Conservation (phyloP, 2,329 filamentous ascomycete genomes). For the Diaporthe australafricana region DNA sequence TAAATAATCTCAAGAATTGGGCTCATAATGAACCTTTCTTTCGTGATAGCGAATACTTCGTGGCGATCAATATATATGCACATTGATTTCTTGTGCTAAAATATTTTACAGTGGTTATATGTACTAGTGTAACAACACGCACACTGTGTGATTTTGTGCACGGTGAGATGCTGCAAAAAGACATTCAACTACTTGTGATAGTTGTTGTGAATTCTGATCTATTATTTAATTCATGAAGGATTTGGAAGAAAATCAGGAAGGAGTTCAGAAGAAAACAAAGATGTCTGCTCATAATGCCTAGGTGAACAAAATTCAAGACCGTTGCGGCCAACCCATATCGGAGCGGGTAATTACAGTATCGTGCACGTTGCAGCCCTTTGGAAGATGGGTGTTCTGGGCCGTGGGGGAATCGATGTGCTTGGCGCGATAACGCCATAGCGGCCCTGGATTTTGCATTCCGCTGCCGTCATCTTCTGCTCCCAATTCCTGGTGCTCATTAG, state of each 20-base stretch:
- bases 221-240: too few relatives aligned
- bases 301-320: too few relatives aligned
- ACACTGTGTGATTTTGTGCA: neutral
- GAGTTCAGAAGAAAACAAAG: too few relatives aligned
- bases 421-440: constrained; percentile 36
- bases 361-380: neutral
- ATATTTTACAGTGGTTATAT: neutral
- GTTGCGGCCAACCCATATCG: too few relatives aligned
- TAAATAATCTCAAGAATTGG: too few relatives aligned
- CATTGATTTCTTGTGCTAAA: too few relatives aligned
- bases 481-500: constrained; percentile 5
- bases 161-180: neutral
- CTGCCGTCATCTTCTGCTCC: constrained; percentile 6
- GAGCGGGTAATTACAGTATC: neutral
- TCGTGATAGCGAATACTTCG: too few relatives aligned
- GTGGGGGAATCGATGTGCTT: neutral
- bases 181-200: neutral
- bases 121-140: neutral
- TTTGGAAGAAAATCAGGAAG: too few relatives aligned
- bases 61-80: too few relatives aligned
- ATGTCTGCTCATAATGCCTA: too few relatives aligned
- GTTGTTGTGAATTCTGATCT: neutral
- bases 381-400: neutral
- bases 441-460: constrained; percentile 16
- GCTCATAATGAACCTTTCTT: too few relatives aligned